Evolutionary conservation across 768 basidiomycete species (phyloP), one percentile per base, ranked within the genome.

Genomic region (Mrakia blollopis): DNA sequence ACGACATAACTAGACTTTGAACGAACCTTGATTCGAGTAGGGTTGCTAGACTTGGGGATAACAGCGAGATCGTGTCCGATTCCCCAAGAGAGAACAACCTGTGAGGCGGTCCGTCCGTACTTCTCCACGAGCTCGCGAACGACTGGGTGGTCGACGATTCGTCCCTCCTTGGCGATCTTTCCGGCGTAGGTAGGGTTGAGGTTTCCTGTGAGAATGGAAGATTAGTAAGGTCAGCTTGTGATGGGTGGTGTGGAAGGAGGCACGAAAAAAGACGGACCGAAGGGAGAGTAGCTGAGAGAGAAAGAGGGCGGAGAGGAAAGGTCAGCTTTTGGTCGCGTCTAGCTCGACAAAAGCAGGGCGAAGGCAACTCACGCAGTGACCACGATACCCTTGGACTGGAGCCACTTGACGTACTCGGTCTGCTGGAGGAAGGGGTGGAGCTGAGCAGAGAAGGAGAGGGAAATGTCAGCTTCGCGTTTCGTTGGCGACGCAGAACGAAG

Each of bases 381-480:
- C 39, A 61, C 69, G 57, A 75, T 75, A 32, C 74, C 68, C 44
- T 75, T 28, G 5, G n/a, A 25, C 28, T 75, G 74, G 14, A 75
- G 67, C 74, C 74, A 75, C 44, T 70, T 75, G 74, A 75, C 50
- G 74, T 69, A 75, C 50, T 37, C 7, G n/a, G 52, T 44, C 67
- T 69, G 74, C 69, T 75, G 74, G 30, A 75, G 74, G 60, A 54
- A 75, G 23, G 74, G 74, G 52, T 75, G 74, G 16, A 75, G 9
- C 74, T 75, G 32, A 0, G 9, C 74, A 70, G 32, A 0, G 11
- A 32, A 25, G 4, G 14, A 30, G 0, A 14, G 54, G 9, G 25
- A 37, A n/a, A 44, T 28, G 35, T 73, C 60, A 73, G 72, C 60
- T n/a, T 30, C 39, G 23, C 18, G 39, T 35, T 21, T 8, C 32